Conservation (phyloP, 768 basidiomycete genomes). For the Suillus plorans region DNA sequence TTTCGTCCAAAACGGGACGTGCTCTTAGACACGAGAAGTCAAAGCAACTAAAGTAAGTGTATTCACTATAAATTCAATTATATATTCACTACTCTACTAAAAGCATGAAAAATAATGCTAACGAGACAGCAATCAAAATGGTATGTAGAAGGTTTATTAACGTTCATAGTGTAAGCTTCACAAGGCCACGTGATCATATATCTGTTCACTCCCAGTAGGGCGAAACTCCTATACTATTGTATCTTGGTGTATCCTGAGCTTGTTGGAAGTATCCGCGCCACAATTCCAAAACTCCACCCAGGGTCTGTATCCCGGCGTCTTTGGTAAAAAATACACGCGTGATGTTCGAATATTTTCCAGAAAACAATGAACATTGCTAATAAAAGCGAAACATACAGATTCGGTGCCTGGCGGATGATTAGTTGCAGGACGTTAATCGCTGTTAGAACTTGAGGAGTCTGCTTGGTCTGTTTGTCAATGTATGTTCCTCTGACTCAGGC, state of each 20-base stretch:
- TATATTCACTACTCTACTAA: too few relatives aligned
- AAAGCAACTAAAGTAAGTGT: too few relatives aligned
- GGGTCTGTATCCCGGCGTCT: slow-evolving; percentile 24
- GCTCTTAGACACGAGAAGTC: too few relatives aligned
- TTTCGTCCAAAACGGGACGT: too few relatives aligned
- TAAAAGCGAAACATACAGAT: slow-evolving; percentile 35
- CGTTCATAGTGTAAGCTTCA: too few relatives aligned
- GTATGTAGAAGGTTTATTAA: too few relatives aligned
- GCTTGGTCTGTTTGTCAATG: slow-evolving; percentile 19
- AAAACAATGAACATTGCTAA: background rate
- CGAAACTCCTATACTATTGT: slow-evolving; percentile 45
- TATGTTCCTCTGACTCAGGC: slow-evolving; percentile 5
- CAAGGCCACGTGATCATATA: too few relatives aligned
- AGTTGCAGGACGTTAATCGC: slow-evolving; percentile 50
- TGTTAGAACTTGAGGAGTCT: slow-evolving; percentile 29
- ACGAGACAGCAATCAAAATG: too few relatives aligned
- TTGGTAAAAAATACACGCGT: slow-evolving; percentile 44
- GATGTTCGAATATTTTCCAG: slow-evolving; percentile 43
- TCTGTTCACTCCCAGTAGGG: too few relatives aligned
- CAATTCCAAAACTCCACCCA: slow-evolving; percentile 39
- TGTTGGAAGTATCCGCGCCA: slow-evolving; percentile 54
- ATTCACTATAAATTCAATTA: too few relatives aligned
- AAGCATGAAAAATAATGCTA: too few relatives aligned
- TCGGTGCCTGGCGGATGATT: slow-evolving; percentile 46
- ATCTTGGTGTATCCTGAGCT: slow-evolving; percentile 13